Evolutionary conservation across 352 stramenopile genomes (phyloP), one percentile per base, ranked within the genome.

Genomic region (Globisporangium alternatum): DNA sequence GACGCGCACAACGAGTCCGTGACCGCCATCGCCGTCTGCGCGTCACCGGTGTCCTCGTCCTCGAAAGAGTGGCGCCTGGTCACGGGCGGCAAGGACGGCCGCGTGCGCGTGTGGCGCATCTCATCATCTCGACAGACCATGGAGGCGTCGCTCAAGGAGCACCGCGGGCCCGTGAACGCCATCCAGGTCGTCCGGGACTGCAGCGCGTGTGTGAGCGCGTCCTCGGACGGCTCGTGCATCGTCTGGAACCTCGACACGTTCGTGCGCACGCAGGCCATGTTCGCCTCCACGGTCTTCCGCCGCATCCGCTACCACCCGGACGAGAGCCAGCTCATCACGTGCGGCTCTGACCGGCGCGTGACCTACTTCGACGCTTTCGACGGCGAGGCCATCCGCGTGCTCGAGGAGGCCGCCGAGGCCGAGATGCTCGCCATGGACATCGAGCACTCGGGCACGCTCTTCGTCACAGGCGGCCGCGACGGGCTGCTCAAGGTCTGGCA

Each of bases 301-400:
- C 72, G 86, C 56, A 84, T 98, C 22, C 63, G 95, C 37, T 99
- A 98, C 78, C 96, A 99, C 73, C 96, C 96, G 6, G 97, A 99
- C 78, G 95, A 98, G 66, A 97, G 81, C 39, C 96, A 99, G 74
- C 87, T 98, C 68, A 80, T 99, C 56, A 99, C 97, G 39, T 98
- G 92, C 69, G 94, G 95, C 47, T 92, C 83, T 19, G 97, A 99
- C 69, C 88, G 93, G 55, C 98, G 98, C 63, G 90, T 99, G 63
- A 98, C 93, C 30, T 99, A 98, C 77, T 99, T 96, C 74, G 96
- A 99, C 74, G 91, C 95, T 37, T 98, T 95, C 66, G 95, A 99
- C 66, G 94, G 93, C 56, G 90, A 90, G 63, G 86, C 89, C 43
- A 98, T 99, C 63, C 89, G 97, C 25, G 90, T 98, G 65, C 78